Conservation (phyloP, 2,329 filamentous ascomycete species). For the Dactylellina drechsleri region DNA sequence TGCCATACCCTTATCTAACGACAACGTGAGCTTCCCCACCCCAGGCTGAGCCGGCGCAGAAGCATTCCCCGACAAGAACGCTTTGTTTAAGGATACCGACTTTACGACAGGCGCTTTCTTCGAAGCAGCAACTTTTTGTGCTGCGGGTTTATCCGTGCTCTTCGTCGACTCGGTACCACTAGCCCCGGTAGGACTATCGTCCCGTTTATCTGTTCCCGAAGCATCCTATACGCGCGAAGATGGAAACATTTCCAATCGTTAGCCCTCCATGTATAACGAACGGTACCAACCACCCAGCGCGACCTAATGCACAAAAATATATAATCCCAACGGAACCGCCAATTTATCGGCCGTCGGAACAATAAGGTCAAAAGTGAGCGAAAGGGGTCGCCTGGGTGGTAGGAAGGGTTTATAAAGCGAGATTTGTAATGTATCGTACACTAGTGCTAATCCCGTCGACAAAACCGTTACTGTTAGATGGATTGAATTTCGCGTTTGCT, state of each 20-base stretch:
- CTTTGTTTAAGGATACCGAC: constrained; percentile 84
- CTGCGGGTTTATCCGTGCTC: constrained; percentile 60
- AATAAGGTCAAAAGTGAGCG: background rate
- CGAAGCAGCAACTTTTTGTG: constrained; percentile 38
- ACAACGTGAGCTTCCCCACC: constrained; percentile 62
- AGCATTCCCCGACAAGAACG: constrained; percentile 79
- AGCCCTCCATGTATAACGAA: constrained; percentile 27
- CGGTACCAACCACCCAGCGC: background rate
- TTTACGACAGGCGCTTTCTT: constrained; percentile 85
- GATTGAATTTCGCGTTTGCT: constrained; percentile 35
- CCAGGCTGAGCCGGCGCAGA: constrained; percentile 64
- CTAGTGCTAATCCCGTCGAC: constrained; percentile 37
- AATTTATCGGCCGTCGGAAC: constrained; percentile 23
- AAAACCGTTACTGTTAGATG: constrained; percentile 36
- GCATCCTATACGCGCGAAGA: constrained; percentile 44
- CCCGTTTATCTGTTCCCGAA: constrained; percentile 51
- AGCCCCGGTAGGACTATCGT: constrained; percentile 54
- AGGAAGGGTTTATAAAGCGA: background rate
- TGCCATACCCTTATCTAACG: constrained; percentile 63
- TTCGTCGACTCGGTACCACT: constrained; percentile 63
- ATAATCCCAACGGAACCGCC: constrained; percentile 4
- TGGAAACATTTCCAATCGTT: constrained; percentile 9
- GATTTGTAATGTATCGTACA: constrained; percentile 23
- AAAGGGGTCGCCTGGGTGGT: background rate
- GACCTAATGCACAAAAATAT: background rate